Percentiles rank a stretch among this genome's conserved stretches.
phyloP scores from a whole-genome alignment of 2,329 filamentous ascomycete genomes.

The Stachybotrys echinatus region DNA sequence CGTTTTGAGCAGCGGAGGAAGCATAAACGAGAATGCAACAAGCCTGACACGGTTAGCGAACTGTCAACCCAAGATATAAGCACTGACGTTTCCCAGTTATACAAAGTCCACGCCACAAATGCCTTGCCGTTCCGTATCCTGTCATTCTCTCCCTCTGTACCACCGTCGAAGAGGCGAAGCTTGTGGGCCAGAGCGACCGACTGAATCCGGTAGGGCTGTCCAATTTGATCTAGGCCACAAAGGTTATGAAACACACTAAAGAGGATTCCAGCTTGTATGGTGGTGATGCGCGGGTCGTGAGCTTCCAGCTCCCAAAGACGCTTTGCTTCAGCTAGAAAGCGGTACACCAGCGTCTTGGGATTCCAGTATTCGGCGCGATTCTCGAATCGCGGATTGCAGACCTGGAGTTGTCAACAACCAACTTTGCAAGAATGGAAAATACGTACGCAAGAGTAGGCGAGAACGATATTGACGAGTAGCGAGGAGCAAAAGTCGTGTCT shows the following conservation, averaged over 20 bases:
- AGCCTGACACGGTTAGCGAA: slow-evolving; percentile 9
- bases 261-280: slow-evolving; percentile 28
- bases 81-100: slow-evolving; percentile 25
- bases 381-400: slow-evolving; percentile 18
- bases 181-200: slow-evolving; percentile 24
- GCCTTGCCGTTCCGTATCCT: slow-evolving; percentile 12
- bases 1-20: slow-evolving; percentile 18
- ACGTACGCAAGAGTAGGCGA: slow-evolving; percentile 30
- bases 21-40: slow-evolving; percentile 16
- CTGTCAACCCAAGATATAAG: fast-evolving
- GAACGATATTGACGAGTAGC: slow-evolving; percentile 31
- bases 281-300: slow-evolving; percentile 21
- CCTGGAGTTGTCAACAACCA: slow-evolving; percentile 11
- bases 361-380: slow-evolving; percentile 30
- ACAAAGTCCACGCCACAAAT: slow-evolving; percentile 29
- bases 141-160: slow-evolving; percentile 7
- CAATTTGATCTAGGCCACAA: slow-evolving; percentile 30
- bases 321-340: slow-evolving; percentile 31
- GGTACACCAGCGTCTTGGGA: slow-evolving; percentile 24
- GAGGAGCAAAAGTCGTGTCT: slow-evolving; percentile 29
- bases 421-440: neutral
- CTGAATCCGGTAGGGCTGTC: slow-evolving; percentile 25
- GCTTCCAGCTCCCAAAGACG: slow-evolving; percentile 31
- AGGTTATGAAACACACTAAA: slow-evolving; percentile 24
- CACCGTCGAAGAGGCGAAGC: slow-evolving; percentile 22